These are phyloP conservation scores for Rhodosporidiobolus odoratus DNA, from an alignment of 768 basidiomycete genomes.

Conservation along the genomic window DNA sequence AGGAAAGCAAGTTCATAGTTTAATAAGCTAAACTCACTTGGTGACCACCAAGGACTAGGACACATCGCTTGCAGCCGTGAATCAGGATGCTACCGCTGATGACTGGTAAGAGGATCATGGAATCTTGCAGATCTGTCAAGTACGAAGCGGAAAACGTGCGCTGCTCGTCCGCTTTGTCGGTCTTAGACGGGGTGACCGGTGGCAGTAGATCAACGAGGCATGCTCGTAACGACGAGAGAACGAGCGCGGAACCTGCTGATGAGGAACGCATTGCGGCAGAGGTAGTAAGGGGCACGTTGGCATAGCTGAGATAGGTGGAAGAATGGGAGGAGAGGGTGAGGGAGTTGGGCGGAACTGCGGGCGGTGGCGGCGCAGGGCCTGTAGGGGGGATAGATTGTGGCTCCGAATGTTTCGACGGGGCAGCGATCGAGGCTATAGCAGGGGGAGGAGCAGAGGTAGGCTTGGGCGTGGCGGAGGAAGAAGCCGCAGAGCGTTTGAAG, in stretches of 20 bases:
- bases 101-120: constrained; percentile 65
- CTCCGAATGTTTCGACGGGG: too few species aligned
- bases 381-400: constrained; percentile 5
- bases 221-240: constrained; percentile 60
- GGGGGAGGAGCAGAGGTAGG: neutral
- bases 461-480: neutral
- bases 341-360: constrained; percentile 1
- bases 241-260: constrained; percentile 49
- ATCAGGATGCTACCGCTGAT: constrained; percentile 66
- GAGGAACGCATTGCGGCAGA: constrained; percentile 28
- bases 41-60: constrained; percentile 68
- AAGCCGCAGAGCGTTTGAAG: constrained; percentile 19
- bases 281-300: neutral
- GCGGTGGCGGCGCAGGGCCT: neutral
- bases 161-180: neutral
- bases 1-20: neutral
- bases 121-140: constrained; percentile 57
- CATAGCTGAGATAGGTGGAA: neutral
- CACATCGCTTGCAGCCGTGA: constrained; percentile 59
- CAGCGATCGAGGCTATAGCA: neutral
- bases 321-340: constrained; percentile 2
- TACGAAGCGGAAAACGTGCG: constrained; percentile 55
- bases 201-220: constrained; percentile 61
- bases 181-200: neutral
- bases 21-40: constrained; percentile 56